Evolutionary conservation across 371 early-diverging fungal genomes (phyloP).

Genomic region (Lichtheimia hyalospora): DNA sequence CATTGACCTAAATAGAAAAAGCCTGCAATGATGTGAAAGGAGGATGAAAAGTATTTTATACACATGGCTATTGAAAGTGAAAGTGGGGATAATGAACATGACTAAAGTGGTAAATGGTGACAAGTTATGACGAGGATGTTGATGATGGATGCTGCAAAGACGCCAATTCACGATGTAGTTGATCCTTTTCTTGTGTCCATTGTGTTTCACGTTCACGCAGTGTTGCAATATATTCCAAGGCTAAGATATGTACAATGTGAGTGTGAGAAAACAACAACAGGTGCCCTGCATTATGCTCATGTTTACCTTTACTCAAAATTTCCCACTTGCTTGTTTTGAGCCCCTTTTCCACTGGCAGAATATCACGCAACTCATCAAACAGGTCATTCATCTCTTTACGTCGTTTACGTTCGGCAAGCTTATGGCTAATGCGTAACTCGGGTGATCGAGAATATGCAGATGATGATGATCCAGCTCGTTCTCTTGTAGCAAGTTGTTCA

Average conservation of each 20-base stretch:
- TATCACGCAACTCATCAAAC: constrained; percentile 73
- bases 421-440: constrained; percentile 66
- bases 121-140: no score
- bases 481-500: neutral
- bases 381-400: constrained; percentile 81
- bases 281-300: neutral
- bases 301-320: constrained; percentile 67
- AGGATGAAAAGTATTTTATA: no score
- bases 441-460: constrained; percentile 56
- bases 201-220: constrained; percentile 26
- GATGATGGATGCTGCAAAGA: constrained; percentile 12
- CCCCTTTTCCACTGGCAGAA: constrained; percentile 67
- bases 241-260: constrained; percentile 6
- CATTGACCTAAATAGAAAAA: no score
- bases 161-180: constrained; percentile 28
- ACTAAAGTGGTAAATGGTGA: no score
- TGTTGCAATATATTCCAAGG: constrained; percentile 28
- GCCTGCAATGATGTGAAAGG: no score
- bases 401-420: constrained; percentile 77
- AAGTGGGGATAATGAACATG: no score
- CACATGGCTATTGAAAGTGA: no score
- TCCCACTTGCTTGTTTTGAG: constrained; percentile 81
- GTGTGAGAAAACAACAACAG: neutral
- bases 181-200: constrained; percentile 29
- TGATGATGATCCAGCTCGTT: neutral